Base-by-base conservation (phyloP, 805 yeast species). In the Metschnikowia sp. region DNA sequence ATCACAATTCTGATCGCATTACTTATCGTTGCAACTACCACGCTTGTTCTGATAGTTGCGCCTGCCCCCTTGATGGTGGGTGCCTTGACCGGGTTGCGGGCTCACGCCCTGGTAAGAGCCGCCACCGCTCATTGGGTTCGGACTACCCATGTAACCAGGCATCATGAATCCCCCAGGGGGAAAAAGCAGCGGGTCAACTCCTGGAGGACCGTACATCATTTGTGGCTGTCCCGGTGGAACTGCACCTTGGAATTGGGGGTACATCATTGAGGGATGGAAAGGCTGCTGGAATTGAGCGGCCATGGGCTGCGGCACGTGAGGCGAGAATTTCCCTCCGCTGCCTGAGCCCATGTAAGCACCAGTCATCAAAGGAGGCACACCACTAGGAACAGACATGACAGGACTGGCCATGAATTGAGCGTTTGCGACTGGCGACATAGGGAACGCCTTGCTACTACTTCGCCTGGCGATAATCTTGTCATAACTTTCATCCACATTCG, bases 401-500 rank as follows among this genome's bases (percentile, higher is more conserved):
- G 74, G 73, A 42, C 62, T 64, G 15, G 63, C 64, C 42, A 66
- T 60, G 47, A 61, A 69, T 22, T 68, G 68, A 35, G 61, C 51
- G 7, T 50, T 13, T 51, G 53, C 36, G 56, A 52, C 39, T 51
- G 51, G 48, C 51, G 54, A 56, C 57, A 52, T 10, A 50, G 52
- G 8, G 58, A 51, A 43, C 12, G 31, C 19, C 48, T 48, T 29
- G 46, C 48, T 40, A 29, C 41, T 18, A 15, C 39, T 44, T 10
- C 52, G 55, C 46, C 72, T 72, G 2, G 83, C 78, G 65, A 82
- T 81, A 35, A 78, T 62, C 13, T 70, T 65, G 46, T 72, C 76
- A 64, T 81, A 80, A 2, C 84, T 72, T 48, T 78, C 82, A 38
- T 80, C 86, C 22, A 77, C 64, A 2, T 82, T 80, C 40, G 76